These are phyloP conservation scores for Leishmania guyanensis DNA, from an alignment of 208 protist species.

Conservation along the genomic window DNA sequence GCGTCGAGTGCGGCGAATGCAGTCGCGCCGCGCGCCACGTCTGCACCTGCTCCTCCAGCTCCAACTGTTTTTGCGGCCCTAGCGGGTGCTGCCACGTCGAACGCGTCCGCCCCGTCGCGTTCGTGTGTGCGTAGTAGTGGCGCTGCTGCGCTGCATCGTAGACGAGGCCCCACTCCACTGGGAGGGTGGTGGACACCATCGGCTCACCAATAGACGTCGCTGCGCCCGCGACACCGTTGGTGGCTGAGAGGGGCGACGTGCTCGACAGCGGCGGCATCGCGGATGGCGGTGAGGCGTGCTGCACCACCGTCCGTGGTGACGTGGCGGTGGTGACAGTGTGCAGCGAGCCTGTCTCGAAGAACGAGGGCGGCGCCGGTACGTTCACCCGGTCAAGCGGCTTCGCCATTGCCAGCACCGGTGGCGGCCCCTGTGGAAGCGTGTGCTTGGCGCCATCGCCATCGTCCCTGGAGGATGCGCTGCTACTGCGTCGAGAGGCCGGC, in stretches of 20 bases:
- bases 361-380: constrained; percentile 4
- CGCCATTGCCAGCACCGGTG: background rate
- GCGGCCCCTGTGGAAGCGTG: background rate
- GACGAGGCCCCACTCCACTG: constrained; percentile 55
- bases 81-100: constrained; percentile 75
- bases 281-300: constrained; percentile 19
- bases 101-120: constrained; percentile 29
- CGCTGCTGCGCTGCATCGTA: constrained; percentile 54
- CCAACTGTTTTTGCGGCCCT: constrained; percentile 45
- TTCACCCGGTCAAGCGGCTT: background rate
- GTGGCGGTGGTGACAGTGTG: constrained; percentile 24
- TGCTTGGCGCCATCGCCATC: background rate
- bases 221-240: background rate
- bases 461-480: background rate
- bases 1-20: constrained; percentile 14
- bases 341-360: constrained; percentile 18
- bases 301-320: constrained; percentile 20
- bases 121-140: constrained; percentile 68
- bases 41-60: constrained; percentile 46
- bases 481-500: background rate
- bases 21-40: constrained; percentile 17
- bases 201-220: constrained; percentile 33
- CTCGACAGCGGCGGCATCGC: constrained; percentile 23
- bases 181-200: constrained; percentile 53
- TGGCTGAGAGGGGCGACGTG: background rate